Percentiles rank a stretch among this genome's conserved stretches.
Conservation (phyloP, 306 rosid species). For the Hippophae tibetana region DNA sequence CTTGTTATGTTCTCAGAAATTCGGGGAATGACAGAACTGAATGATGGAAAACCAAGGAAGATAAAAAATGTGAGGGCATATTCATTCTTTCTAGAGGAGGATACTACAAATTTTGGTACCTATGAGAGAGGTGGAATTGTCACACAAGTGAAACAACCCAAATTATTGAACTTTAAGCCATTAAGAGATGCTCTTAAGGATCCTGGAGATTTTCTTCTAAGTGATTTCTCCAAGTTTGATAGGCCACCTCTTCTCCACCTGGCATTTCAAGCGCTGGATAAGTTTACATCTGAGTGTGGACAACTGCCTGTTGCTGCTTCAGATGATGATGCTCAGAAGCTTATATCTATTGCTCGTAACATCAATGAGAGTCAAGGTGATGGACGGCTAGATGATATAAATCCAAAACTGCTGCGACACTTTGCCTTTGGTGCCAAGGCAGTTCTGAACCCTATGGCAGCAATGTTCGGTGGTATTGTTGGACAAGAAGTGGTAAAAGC, state of each 20-base stretch:
- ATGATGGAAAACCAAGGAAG: conserved; percentile 78
- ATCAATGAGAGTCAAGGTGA: conserved; percentile 53
- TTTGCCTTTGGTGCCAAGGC: conserved; percentile 94
- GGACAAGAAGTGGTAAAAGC: conserved; percentile 98
- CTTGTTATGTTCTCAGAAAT: conserved; percentile 83
- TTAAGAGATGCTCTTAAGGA: conserved; percentile 54
- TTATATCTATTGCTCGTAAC: conserved; percentile 41
- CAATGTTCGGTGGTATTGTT: conserved; percentile 97
- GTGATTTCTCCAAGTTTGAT: conserved; percentile 84
- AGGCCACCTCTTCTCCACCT: conserved; percentile 66
- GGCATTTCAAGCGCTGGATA: conserved; percentile 77
- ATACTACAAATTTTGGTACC: conserved; percentile 56
- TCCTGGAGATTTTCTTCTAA: conserved; percentile 79
- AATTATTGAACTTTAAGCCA: conserved; percentile 65
- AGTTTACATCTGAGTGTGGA: conserved; percentile 45
- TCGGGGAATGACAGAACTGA: conserved; percentile 80
- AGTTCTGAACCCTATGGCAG: conserved; percentile 91
- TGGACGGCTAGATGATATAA: conserved; percentile 56
- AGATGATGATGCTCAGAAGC: conserved; percentile 68
- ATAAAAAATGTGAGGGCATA: conserved; percentile 61
- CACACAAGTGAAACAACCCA: conserved; percentile 77
- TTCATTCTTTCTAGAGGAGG: conserved; percentile 77
- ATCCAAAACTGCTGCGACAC: conserved; percentile 59
- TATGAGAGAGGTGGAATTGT: conserved; percentile 81
- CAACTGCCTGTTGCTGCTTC: conserved; percentile 74